phyloP scores from a whole-genome alignment of 2,329 filamentous ascomycete species.

The Penicillium sp. region DNA sequence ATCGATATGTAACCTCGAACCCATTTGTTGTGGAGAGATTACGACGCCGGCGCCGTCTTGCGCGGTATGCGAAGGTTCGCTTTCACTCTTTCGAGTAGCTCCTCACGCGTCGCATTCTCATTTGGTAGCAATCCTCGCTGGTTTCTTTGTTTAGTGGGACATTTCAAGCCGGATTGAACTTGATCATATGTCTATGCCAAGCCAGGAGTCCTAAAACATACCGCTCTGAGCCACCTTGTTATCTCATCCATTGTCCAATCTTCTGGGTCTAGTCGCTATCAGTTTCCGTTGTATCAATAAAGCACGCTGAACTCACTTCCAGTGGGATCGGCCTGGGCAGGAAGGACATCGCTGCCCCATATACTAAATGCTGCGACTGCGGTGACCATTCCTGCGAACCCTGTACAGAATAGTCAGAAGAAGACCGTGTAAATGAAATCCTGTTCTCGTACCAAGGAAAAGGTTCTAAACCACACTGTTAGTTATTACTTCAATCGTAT shows the following conservation, averaged over 20 bases:
- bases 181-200: neutral
- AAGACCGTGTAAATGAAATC: neutral
- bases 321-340: conserved; percentile 70
- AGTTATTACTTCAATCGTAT: conserved; percentile 14
- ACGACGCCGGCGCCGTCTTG: conserved; percentile 17
- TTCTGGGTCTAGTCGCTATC: conserved; percentile 55
- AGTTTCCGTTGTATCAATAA: conserved; percentile 7
- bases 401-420: conserved; percentile 47
- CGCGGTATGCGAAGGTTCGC: conserved; percentile 62
- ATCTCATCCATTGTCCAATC: conserved; percentile 80
- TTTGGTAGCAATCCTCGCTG: conserved; percentile 67
- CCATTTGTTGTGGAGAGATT: conserved; percentile 4
- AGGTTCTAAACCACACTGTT: conserved; percentile 57
- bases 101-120: conserved; percentile 59
- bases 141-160: conserved; percentile 2
- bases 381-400: conserved; percentile 78
- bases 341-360: conserved; percentile 84
- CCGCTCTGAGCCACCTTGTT: conserved; percentile 75
- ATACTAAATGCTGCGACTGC: conserved; percentile 82
- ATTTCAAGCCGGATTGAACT: neutral
- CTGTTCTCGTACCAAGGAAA: conserved; percentile 60
- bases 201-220: conserved; percentile 51
- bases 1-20: neutral
- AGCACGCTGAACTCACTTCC: conserved; percentile 56
- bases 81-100: conserved; percentile 68